These are phyloP conservation scores for Gastrodia elata DNA, from an alignment of 106 monocot species.

Conservation along the genomic window DNA sequence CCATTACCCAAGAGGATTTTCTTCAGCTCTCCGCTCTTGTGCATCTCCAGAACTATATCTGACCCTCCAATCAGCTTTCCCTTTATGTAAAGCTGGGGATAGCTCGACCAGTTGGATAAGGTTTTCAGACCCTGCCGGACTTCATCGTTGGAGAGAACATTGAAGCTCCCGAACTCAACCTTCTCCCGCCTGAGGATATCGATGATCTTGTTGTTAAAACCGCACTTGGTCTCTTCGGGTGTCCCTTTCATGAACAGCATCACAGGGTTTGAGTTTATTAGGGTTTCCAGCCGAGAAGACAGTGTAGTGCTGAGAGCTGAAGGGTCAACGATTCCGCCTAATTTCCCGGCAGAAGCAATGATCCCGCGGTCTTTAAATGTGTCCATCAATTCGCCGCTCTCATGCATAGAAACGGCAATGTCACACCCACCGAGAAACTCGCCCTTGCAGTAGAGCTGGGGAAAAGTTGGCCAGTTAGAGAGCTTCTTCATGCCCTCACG, in stretches of 20 bases:
- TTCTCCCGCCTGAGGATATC: constrained; percentile 75
- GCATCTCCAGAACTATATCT: constrained; percentile 79
- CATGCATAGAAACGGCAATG: constrained; percentile 77
- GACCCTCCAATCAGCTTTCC: constrained; percentile 86
- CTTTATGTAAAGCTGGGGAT: constrained; percentile 79
- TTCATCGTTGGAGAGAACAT: constrained; percentile 75
- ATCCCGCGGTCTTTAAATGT: constrained; percentile 44
- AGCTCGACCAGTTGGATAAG: constrained; percentile 88
- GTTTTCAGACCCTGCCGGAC: constrained; percentile 70
- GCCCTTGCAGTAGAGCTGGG: constrained; percentile 84
- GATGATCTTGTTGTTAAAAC: constrained; percentile 66
- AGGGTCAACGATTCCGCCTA: constrained; percentile 26
- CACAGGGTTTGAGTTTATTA: constrained; percentile 60
- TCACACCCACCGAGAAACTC: constrained; percentile 92
- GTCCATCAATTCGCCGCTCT: constrained; percentile 74
- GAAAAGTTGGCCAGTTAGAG: constrained; percentile 90
- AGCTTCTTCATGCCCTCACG: constrained; percentile 79
- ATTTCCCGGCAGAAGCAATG: constrained; percentile 12
- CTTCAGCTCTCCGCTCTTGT: constrained; percentile 72
- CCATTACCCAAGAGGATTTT: constrained; percentile 49
- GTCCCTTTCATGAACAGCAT: constrained; percentile 83
- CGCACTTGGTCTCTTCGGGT: constrained; percentile 70
- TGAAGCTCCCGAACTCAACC: constrained; percentile 53
- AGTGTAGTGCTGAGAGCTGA: constrained; percentile 38
- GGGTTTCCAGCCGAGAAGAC: constrained; percentile 36